Evolutionary conservation across 176 grass and related monocot genomes (phyloP), one percentile per base, ranked within the genome.

Genomic region (Lolium multiflorum): DNA sequence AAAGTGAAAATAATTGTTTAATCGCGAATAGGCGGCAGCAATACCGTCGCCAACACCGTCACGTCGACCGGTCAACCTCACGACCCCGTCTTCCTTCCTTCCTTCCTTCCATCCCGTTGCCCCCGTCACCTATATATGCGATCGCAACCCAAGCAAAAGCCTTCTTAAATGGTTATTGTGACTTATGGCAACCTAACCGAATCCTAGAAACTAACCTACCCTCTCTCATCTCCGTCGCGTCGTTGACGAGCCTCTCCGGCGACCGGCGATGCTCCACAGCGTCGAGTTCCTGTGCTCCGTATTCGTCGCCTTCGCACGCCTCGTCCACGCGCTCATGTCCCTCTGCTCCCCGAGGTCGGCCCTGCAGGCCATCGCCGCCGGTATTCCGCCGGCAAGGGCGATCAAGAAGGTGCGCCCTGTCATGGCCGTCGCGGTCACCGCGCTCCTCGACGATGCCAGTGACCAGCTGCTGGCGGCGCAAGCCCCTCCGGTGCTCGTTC

Each of bases 41-140:
- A 25, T 63, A 25, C 11, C 22, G 11, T 63, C 60, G 25, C 62
- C 25, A 65, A 16, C 62, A 65, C 62, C 62, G 62, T 50, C 20
- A 22, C 16, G 21, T 83, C 82, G 86, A 78, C 86, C 75, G 39
- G 86, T 92, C 86, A 82, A 48, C 90, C 50, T 11, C 49, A 18
- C 6, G 87, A 85, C 83, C 88, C 17, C 75, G 38, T 92, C 83
- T 37, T 86, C 74, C 80, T 44, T 46, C 25, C 62, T 14, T 64
- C 58, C 83, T 37, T 86, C 74, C 80, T 44, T 46, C 25, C 62
- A 26, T 64, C 58, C 58, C 58, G 58, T 61, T 61, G 58, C 24
- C 66, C 21, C 80, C 62, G 14, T 69, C 50, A 77, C 63, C 63
- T 86, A 80, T 82, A 76, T 76, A 85, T 57, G 0, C 12, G 25